Evolutionary conservation across 2,329 filamentous ascomycete species (phyloP).

Genomic region (Aspergillus melleus): DNA sequence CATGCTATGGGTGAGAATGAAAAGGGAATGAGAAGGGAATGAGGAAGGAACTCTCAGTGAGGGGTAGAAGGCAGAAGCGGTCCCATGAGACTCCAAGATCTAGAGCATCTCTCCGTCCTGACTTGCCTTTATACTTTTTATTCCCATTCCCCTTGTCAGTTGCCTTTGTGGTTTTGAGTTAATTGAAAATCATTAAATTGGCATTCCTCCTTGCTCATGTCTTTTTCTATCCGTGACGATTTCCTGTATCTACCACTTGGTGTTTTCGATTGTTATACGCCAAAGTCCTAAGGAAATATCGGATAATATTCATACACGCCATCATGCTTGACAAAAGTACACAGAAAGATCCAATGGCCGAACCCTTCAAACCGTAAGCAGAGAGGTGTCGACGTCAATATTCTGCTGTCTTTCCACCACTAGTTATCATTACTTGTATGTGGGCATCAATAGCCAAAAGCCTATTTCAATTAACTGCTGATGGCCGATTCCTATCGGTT

Average conservation of each 20-base stretch:
- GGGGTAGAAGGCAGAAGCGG: too few relatives aligned
- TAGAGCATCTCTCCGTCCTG: too few relatives aligned
- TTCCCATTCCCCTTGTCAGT: too few relatives aligned
- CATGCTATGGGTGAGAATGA: too few relatives aligned
- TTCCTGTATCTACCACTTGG: background rate
- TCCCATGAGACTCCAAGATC: too few relatives aligned
- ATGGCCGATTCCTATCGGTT: slow-evolving; percentile 13
- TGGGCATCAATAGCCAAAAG: background rate
- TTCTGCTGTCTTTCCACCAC: background rate
- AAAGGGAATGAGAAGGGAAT: too few relatives aligned
- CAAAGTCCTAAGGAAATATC: background rate
- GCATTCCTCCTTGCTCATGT: too few relatives aligned
- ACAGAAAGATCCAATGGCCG: background rate
- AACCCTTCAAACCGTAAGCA: background rate
- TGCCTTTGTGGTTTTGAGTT: too few relatives aligned
- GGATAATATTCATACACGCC: slow-evolving; percentile 4
- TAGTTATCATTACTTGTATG: background rate
- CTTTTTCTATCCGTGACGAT: too few relatives aligned
- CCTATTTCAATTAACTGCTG: background rate
- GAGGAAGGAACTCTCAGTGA: too few relatives aligned
- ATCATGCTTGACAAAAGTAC: background rate
- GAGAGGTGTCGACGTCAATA: background rate
- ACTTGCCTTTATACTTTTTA: too few relatives aligned
- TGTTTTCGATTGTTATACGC: background rate
- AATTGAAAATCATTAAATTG: too few relatives aligned